Conservation (phyloP, 148 eudicot species). For the Chenopodium formosanum region DNA sequence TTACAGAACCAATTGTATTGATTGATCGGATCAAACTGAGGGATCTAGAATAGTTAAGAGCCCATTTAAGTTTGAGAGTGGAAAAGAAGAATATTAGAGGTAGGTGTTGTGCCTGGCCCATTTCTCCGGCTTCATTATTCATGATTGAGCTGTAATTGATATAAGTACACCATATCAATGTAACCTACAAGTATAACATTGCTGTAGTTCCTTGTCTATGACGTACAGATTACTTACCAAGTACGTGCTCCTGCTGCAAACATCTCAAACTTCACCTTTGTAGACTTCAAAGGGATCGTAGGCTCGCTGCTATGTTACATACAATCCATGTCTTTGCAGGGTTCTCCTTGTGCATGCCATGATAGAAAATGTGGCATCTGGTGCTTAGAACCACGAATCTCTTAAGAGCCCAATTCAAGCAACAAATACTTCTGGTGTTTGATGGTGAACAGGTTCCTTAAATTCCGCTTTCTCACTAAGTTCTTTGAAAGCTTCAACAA, state of each 20-base stretch:
- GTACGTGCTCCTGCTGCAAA: background rate
- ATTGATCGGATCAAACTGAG: too few relatives aligned
- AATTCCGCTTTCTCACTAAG: conserved; percentile 66
- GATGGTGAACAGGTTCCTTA: conserved; percentile 40
- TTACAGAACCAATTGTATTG: too few relatives aligned
- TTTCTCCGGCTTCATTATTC: background rate
- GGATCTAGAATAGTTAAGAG: too few relatives aligned
- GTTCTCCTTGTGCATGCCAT: background rate
- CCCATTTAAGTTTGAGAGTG: too few relatives aligned
- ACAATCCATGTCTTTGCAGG: background rate
- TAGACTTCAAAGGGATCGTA: background rate
- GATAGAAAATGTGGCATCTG: background rate
- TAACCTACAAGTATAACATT: background rate
- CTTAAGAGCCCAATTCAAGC: background rate
- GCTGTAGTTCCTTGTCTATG: background rate
- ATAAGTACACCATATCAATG: background rate
- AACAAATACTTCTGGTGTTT: conserved; percentile 16
- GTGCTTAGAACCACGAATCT: background rate
- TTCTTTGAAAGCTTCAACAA: conserved; percentile 64
- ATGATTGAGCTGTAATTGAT: background rate
- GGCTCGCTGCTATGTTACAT: background rate
- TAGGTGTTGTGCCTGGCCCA: too few relatives aligned
- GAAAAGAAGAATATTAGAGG: too few relatives aligned
- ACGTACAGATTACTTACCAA: background rate
- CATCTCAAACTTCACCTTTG: background rate